Evolutionary conservation across 75 land plant species (phyloP), one percentile per base, ranked within the genome.

Genomic region (Isoetes taiwanensis): DNA sequence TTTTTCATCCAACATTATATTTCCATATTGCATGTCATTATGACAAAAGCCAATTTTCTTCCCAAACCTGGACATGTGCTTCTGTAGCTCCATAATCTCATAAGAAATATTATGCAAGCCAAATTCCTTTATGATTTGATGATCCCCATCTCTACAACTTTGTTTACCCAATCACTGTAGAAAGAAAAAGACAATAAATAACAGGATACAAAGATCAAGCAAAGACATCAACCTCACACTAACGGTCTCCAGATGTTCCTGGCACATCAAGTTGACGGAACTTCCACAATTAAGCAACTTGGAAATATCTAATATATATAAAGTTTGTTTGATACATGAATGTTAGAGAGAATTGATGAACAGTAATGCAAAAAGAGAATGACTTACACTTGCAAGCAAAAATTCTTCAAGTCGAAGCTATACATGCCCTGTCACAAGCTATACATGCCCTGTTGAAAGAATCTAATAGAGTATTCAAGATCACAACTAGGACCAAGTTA

Each of bases 11-110:
- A 80, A 62, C 95, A 88, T 84, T 54, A 88, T 75, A 58, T 88
- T 88, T 27, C 95, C 95, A 64, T 88, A 88, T 41, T 88, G 95
- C 58, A 88, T 59, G 59, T 88, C 95, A 65, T 88, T 88, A 71
- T 88, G 95, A 69, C 95, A 83, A 61, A 88, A 84, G 6, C 88
- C 95, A 39, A 81, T 67, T n/a, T 31, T 60, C 27, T 72, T 66
- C 30, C 61, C 41, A 17, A 63, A 70, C 16, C 39, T 43, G 0
- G 74, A 61, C 2, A 84, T 52, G 26, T 32, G 21, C 54, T 64
- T 78, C 35, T 84, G 75, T 42, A 83, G 32, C 39, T 59, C 52
- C 33, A 25, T 29, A 5, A 91, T 81, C 54, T 86, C 97, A 40
- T 63, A 59, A 8, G 70, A 73, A 33, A 83, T 32, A 4, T 21